Conservation (phyloP, 2,329 filamentous ascomycete genomes). For the Raffaelea deltoideospora region DNA sequence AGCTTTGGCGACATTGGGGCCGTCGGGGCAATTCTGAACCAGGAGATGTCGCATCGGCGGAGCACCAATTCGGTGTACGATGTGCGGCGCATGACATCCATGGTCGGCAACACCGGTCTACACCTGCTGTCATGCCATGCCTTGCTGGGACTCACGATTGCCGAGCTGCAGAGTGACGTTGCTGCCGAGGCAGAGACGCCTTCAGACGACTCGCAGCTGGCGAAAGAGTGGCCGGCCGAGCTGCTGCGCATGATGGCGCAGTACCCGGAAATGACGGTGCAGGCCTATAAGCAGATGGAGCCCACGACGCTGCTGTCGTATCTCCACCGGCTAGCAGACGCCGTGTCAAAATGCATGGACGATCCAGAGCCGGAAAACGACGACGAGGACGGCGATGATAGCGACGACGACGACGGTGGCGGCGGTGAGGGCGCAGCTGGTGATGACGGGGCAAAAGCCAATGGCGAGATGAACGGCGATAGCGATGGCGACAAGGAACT, state of each 20-base stretch:
- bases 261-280: slow-evolving; percentile 49
- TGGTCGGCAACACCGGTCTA: slow-evolving; percentile 59
- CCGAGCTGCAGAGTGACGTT: slow-evolving; percentile 7
- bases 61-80: slow-evolving; percentile 44
- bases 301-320: slow-evolving; percentile 47
- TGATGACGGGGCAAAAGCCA: no score
- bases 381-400: slow-evolving; percentile 19
- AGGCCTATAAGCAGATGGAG: slow-evolving; percentile 53
- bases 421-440: neutral
- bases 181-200: slow-evolving; percentile 1
- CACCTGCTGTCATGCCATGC: slow-evolving; percentile 60
- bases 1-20: slow-evolving; percentile 1
- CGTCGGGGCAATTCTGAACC: slow-evolving; percentile 55
- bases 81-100: slow-evolving; percentile 56
- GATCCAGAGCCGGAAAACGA: slow-evolving; percentile 18
- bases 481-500: no score
- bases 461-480: no score
- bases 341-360: neutral
- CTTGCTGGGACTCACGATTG: slow-evolving; percentile 33
- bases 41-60: slow-evolving; percentile 55
- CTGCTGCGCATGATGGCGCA: slow-evolving; percentile 45
- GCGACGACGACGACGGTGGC: slow-evolving; percentile 16
- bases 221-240: slow-evolving; percentile 34
- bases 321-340: slow-evolving; percentile 12
- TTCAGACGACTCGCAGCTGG: slow-evolving; percentile 10